Evolutionary conservation across 495 filamentous ascomycete genomes (phyloP), one percentile per base, ranked within the genome.

Genomic region (Aspergillus mulundensis): DNA sequence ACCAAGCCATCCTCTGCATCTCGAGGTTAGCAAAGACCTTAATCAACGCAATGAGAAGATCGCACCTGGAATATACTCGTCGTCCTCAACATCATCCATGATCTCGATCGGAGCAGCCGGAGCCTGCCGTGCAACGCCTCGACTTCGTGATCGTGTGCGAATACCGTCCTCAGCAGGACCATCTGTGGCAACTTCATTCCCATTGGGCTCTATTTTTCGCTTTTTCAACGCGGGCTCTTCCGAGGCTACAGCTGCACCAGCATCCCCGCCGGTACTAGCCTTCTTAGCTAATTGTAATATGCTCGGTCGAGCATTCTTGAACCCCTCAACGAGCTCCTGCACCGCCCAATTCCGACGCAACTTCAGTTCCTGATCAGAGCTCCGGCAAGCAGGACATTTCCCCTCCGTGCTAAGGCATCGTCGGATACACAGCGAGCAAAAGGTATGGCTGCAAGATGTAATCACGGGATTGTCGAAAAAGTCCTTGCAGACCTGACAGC

Each of bases 401-500:
- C 88, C 86, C 58, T 96, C 92, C 1, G 80, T 76, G 7, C 85
- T 84, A 2, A 99, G 76, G 57, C 86, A 88, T 50, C 91, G 77
- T 15, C 94, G 88, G 57, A 98, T 97, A 69, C 94, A 99, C 25
- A 93, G 70, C 15, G 91, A 96, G 78, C 94, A 99, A 67, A 99
- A 99, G 0, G 94, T 97, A 69, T 99, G 94, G 40, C 83, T 87
- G 77, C 94, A 99, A 0, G 87, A 87, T 1, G 94, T 99, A 51
- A 97, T 85, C 77, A 99, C 92, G 0, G 94, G 94, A 20, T 89
- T 91, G 57, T 83, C 81, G 74, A 88, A 97, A 71, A 97, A 95
- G 68, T 99, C 94, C 71, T 97, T 97, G 81, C 94, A 99, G 54
- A 99, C 87, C 63, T 97, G 88, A 70, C 94, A 99, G 59, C 92